Evolutionary conservation across 495 filamentous ascomycete species (phyloP), one percentile per base, ranked within the genome.

Genomic region (Thozetella sp.): DNA sequence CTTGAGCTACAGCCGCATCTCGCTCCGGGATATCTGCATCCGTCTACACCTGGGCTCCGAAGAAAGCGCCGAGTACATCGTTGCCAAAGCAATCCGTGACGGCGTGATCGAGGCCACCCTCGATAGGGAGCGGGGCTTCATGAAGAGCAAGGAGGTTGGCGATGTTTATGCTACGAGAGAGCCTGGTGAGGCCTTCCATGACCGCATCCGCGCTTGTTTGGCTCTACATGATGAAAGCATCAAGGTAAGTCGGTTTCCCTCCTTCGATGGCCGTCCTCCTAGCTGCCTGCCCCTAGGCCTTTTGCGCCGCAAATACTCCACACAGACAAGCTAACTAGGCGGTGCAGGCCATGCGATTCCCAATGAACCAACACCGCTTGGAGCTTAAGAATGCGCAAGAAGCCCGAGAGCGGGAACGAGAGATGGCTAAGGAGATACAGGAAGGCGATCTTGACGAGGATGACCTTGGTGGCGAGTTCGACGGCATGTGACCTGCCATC

Each of bases 371-470:
- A 78, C 94, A 98, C 77, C 85, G 95, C n/a, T 81, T 97, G 25
- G 95, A 98, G 76, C 80, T 98, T 53, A 97, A 96, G 87, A 98
- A 95, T 68, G 95, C 96, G 2, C 93, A 97, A 74, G 95, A 98
- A 76, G 95, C 95, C 20, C 87, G 95, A 45, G 95, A 99, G 77
- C 84, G 95, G 43, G 95, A 99, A 79, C 82, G 96, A 25, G 95
- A 99, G 73, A 82, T 99, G 76, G 95, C 94, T 51, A 99, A 98
- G 85, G 95, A 99, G 83, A 99, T 99, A 67, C 91, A 97, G 75
- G 95, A 98, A 62, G 95, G 96, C 17, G 95, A 98, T 67, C 86
- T 97, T 77, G 95, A 98, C 65, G 95, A 97, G 70, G 96, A 97
- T 68, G 95, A 98, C 81, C 91, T 93, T 53, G 93, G 93, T 54